A percentile compares a stretch with the other conserved stretches of the same genome.
These are phyloP conservation scores for Yarrowia deformans DNA, from an alignment of 805 yeast species.

Conservation along the genomic window DNA sequence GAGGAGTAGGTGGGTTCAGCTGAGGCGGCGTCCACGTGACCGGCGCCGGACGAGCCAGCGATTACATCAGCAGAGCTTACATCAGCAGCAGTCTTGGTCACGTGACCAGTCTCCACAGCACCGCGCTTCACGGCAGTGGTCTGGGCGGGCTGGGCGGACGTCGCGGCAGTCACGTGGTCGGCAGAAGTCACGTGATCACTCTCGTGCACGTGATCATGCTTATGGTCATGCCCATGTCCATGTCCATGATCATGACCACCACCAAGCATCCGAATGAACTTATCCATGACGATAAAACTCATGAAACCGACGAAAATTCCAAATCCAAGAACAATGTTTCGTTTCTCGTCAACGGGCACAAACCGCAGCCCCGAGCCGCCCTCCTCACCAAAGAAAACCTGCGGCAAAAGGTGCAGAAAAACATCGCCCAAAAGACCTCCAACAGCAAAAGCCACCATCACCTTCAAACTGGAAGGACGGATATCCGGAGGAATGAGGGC, in stretches of 20 bases:
- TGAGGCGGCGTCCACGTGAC: background rate
- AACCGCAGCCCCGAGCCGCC: constrained; percentile 51
- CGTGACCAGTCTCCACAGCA: background rate
- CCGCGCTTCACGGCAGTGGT: constrained; percentile 41
- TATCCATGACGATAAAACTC: constrained; percentile 67
- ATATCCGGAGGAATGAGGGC: constrained; percentile 65
- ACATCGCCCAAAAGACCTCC: constrained; percentile 82
- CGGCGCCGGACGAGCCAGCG: too few relatives aligned
- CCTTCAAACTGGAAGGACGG: constrained; percentile 58
- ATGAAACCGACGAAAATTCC: constrained; percentile 69
- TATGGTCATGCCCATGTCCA: constrained; percentile 51
- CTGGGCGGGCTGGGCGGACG: constrained; percentile 42
- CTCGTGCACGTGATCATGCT: constrained; percentile 43
- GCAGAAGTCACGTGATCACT: constrained; percentile 38
- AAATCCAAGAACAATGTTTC: constrained; percentile 59
- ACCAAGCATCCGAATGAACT: constrained; percentile 58
- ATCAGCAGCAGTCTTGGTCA: background rate
- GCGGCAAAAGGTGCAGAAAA: constrained; percentile 74
- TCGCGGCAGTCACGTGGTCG: background rate
- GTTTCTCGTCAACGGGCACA: constrained; percentile 60
- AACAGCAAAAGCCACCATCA: constrained; percentile 73
- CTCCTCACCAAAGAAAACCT: constrained; percentile 61
- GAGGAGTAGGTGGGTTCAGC: constrained; percentile 42
- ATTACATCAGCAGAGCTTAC: background rate
- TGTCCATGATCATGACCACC: constrained; percentile 56